Evolutionary conservation across 192 early-diverging fungal genomes (phyloP), one percentile per base, ranked within the genome.

Genomic region (Pilaira anomala): DNA sequence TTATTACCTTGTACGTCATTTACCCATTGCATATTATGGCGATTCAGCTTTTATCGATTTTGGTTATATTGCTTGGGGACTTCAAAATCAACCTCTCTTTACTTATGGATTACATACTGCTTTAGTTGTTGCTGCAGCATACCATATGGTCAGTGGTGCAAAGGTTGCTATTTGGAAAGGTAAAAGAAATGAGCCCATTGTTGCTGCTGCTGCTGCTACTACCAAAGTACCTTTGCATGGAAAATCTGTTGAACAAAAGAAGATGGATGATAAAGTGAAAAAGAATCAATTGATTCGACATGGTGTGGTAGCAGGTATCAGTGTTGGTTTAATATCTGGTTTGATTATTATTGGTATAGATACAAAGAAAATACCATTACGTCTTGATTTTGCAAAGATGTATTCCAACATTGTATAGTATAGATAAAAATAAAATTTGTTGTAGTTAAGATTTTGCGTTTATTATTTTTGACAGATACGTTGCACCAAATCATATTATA

Each of bases 31-130:
- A 8, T 42, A 54, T 22, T 65, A 68, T 57, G 72, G 72, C 3
- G 72, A 74, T 18, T 65, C 62, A 1, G 56, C 72, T 1, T 74
- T 74, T 45, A 60, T 74, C 12, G 72, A 74, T 45, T 68, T 68
- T 48, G 50, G 48, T 1, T 54, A 63, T 28, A 44, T 74, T 30
- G 54, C 66, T 7, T 68, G 66, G 52, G 56, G 66, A 28, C 52
- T 74, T 13, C 66, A 74, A 25, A 74, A 60, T 7, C 19, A 54
- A 29, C 66, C 72, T 4, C 24, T 19, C 3, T 28, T 68, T 48
- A 65, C 63, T 19, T 68, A 53, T 29, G 36, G 52, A 3, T 25
- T 58, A 7, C 72, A 74, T 24, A 33, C 39, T 2, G 48, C 57
- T 11, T 30, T 74, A 62, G 21, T 65, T 7, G 41, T 33, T 21